Conservation (phyloP, 148 eudicot genomes). For the Euryodendron excelsum region DNA sequence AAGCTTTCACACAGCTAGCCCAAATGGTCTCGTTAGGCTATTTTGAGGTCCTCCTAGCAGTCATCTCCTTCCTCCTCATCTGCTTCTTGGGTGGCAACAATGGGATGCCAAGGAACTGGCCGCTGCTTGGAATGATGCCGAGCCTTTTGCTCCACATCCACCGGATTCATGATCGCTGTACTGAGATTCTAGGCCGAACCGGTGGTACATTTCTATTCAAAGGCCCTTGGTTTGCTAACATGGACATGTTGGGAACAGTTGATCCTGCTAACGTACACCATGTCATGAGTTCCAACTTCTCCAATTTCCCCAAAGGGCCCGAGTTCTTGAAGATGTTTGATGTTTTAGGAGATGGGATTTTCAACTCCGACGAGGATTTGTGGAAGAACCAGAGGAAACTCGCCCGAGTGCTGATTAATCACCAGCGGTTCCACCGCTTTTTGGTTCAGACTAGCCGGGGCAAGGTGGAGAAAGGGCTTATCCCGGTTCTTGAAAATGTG, state of each 20-base stretch:
- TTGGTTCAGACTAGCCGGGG: conserved; percentile 25
- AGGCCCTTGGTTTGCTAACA: conserved; percentile 55
- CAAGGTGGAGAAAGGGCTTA: conserved; percentile 36
- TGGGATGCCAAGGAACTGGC: conserved; percentile 25
- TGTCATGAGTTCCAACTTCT: conserved; percentile 46
- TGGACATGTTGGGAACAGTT: conserved; percentile 33
- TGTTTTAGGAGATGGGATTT: conserved; percentile 51
- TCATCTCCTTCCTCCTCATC: too few species aligned
- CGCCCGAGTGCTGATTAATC: conserved; percentile 33
- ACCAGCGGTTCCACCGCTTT: conserved; percentile 30
- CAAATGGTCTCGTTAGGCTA: too few species aligned
- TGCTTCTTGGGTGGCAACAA: too few species aligned
- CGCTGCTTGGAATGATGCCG: conserved; percentile 51
- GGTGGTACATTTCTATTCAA: conserved; percentile 26
- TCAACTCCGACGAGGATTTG: conserved; percentile 36
- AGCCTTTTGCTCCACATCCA: conserved; percentile 20
- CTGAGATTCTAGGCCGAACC: conserved; percentile 6
- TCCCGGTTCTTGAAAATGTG: conserved; percentile 40
- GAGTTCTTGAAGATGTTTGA: conserved; percentile 39
- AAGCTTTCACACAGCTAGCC: neutral
- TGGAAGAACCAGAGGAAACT: conserved; percentile 43
- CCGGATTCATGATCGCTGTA: conserved; percentile 22
- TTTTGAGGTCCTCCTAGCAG: too few species aligned
- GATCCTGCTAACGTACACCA: conserved; percentile 47
- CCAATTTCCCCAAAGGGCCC: conserved; percentile 49